Conservation (phyloP, 73 alveolate species). For the Tetrahymena borealis region DNA sequence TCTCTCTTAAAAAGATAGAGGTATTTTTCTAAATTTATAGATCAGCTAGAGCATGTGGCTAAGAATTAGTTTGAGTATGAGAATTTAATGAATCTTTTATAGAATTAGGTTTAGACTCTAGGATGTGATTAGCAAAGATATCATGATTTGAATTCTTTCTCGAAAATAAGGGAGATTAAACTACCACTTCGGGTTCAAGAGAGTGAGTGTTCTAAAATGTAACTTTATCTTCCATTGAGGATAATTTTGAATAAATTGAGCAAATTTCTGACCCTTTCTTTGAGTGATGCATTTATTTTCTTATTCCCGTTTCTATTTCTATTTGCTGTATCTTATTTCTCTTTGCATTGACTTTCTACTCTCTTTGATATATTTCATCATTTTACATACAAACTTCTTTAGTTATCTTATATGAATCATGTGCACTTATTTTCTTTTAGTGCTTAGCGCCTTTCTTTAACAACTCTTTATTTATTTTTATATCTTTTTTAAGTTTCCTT, state of each 20-base stretch:
- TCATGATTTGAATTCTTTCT: neutral
- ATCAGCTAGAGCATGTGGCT: no score
- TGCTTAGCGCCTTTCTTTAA: neutral
- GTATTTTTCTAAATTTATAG: no score
- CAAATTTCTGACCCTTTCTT: neutral
- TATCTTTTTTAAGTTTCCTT: neutral
- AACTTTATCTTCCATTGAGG: neutral
- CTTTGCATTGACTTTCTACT: neutral
- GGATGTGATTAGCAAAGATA: neutral
- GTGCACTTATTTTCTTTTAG: neutral
- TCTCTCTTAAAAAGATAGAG: no score
- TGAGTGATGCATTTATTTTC: neutral
- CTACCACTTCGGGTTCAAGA: neutral
- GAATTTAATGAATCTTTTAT: neutral
- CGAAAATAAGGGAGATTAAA: neutral
- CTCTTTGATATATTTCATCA: neutral
- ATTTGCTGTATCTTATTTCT: neutral
- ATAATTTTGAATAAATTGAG: neutral
- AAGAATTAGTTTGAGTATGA: neutral
- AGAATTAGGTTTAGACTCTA: neutral
- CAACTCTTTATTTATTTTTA: neutral
- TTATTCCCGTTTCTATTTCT: neutral
- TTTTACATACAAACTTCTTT: neutral
- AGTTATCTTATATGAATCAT: neutral
- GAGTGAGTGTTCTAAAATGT: neutral